Evolutionary conservation across 139 green algal species (phyloP), one percentile per base, ranked within the genome.

Genomic region (Eudorina sp.): DNA sequence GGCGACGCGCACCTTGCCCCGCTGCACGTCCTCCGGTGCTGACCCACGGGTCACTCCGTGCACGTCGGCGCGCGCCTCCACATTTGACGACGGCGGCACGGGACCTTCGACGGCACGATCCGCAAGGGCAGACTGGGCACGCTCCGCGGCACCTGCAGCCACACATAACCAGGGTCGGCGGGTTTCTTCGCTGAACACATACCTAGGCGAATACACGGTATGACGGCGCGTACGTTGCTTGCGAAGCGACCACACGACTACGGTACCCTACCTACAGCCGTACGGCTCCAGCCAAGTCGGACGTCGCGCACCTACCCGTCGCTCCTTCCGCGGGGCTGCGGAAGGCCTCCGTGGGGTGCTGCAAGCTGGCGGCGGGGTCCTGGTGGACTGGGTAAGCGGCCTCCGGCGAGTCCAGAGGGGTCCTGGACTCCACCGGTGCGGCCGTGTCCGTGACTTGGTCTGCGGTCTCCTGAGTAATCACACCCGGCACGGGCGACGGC

Each of bases 331-430:
- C 25, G 34, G 77, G 53, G 2, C 13, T 45, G 2, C 21, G 53
- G 51, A 86, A 76, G 25, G 79, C 79, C 79, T 86, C 29, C 18
- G 29, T 3, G 14, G 78, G 78, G 36, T 85, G 78, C 78, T 85
- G 78, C 55, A 45, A 21, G 27, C 51, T 53, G 3, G 55, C n/a
- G 2, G 79, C 27, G 0, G 79, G 79, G 62, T 86, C 79, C 25
- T 75, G 27, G 60, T 86, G 79, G 6, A 86, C 51, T 41, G 79
- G 79, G 58, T 86, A 86, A 60, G 29, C 62, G 29, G 43, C 36
- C 2, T 2, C 11, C 8, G 79, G 79, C 60, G 76, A 53, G 18
- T 45, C 34, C 19, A 29, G 68, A 6, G 34, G 46, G 31, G 4
- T 76, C 4, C 31, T 45, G 68, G 68, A 31, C 9, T 48, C 43